Evolutionary conservation across 257 asterid genomes (phyloP).

Genomic region (Haberlea rhodopensis): DNA sequence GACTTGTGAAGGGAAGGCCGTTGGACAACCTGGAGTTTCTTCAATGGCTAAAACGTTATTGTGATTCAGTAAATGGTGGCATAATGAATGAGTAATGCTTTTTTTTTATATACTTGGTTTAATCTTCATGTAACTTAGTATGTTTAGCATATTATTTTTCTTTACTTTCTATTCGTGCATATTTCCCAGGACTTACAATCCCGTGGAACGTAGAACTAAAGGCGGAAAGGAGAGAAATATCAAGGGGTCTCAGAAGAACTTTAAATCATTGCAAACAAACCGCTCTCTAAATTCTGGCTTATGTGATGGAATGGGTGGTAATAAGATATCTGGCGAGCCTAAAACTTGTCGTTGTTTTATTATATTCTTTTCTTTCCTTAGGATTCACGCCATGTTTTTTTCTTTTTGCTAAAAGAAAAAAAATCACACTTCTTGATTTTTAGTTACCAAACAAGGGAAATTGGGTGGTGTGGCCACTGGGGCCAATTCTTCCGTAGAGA

Average conservation of each 20-base stretch:
- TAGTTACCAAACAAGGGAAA: conserved; percentile 54
- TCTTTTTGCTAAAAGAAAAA: too few relatives aligned
- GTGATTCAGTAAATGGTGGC: conserved; percentile 89
- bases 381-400: not conserved
- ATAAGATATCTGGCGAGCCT: conserved; percentile 44
- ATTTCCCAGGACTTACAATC: conserved; percentile 66
- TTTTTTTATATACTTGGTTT: conserved; percentile 18
- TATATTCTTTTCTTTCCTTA: not conserved
- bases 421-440: conserved; percentile 12
- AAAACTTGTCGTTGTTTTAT: conserved; percentile 2
- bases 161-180: conserved; percentile 24
- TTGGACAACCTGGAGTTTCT: conserved; percentile 93
- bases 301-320: conserved; percentile 39
- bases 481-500: conserved; percentile 42
- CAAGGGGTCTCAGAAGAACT: conserved; percentile 55
- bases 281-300: conserved; percentile 43
- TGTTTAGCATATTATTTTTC: conserved; percentile 15
- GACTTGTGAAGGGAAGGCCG: conserved; percentile 86
- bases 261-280: conserved; percentile 69
- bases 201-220: conserved; percentile 80
- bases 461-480: conserved; percentile 32
- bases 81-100: conserved; percentile 66
- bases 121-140: not conserved
- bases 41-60: conserved; percentile 93
- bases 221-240: conserved; percentile 63